Evolutionary conservation across 2,329 filamentous ascomycete species (phyloP), one percentile per base, ranked within the genome.

Genomic region (Capronia americana): DNA sequence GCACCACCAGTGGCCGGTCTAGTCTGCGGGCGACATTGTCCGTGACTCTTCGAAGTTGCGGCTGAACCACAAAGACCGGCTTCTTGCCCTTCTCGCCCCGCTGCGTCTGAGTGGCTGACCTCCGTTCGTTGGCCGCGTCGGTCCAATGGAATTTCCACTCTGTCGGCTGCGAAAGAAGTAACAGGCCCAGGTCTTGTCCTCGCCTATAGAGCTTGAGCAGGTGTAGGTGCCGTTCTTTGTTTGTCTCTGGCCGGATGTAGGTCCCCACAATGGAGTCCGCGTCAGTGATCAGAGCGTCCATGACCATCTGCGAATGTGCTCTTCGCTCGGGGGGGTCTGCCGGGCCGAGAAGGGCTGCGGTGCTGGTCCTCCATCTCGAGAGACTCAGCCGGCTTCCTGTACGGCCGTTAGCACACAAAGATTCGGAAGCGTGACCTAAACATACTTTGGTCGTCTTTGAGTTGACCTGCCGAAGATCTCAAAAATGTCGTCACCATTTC

Each of bases 341-440:
- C 2, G 34, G 23, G 14, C 57, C 57, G 11, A 59, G 23, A 12
- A 59, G 38, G 30, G 44, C 44, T 17, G 57, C 57, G 5, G 57
- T 59, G 11, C 57, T 41, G 20, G 57, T 59, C 57, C 57, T 59
- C 57, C 57, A 59, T 20, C 57, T 50, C 8, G 57, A 59, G 20
- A 59, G 30, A 23, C 26, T 46, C 23, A 59, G 38, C n/a, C 59
- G 50, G 59, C 46, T 61, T 41, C 59, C 50, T 61, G 24, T 10
- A 26, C 12, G 24, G 23, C 20, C 7, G 24, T 51, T 60, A 48
- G 46, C 7, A 30, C 44, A 5, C n/a, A 12, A 10, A 28, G 5
- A 3, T 4, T 14, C 11, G 6, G 7, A 20, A 30, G 20, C 26
- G 20, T 53, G 10, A 53, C 48, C n/a, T 28, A 10, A 34, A 38